phyloP scores from a whole-genome alignment of 164 flowering plant species.

The Akebia trifoliata region DNA sequence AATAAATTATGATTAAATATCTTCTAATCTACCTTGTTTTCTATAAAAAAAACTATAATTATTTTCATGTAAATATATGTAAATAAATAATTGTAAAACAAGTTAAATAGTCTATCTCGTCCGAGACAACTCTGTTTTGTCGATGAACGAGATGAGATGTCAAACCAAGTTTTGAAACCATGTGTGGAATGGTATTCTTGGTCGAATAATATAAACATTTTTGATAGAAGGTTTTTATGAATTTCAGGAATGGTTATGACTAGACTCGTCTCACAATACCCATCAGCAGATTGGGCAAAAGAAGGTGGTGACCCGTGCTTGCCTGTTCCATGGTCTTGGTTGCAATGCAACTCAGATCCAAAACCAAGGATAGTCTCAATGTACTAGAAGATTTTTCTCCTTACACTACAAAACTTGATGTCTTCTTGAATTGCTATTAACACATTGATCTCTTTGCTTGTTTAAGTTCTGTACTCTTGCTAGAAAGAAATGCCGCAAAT shows the following conservation, averaged over 20 bases:
- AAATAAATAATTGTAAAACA: no score
- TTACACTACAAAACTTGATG: neutral
- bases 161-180: no score
- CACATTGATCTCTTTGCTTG: neutral
- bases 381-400: conserved; percentile 32
- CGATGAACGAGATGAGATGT: no score
- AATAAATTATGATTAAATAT: no score
- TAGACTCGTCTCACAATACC: conserved; percentile 40
- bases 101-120: no score
- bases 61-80: no score
- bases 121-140: no score
- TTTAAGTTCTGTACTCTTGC: neutral
- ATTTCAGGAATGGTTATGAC: conserved; percentile 51
- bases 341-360: conserved; percentile 66
- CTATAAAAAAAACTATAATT: no score
- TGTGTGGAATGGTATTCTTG: no score
- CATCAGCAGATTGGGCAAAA: conserved; percentile 66
- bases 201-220: neutral
- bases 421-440: no score
- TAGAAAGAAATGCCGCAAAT: neutral
- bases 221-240: conserved; percentile 19
- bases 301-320: conserved; percentile 98
- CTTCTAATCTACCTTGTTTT: no score
- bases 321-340: conserved; percentile 95
- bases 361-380: conserved; percentile 65